Conservation (phyloP, 345 rosid genomes). For the Aquilaria yunnanensis region DNA sequence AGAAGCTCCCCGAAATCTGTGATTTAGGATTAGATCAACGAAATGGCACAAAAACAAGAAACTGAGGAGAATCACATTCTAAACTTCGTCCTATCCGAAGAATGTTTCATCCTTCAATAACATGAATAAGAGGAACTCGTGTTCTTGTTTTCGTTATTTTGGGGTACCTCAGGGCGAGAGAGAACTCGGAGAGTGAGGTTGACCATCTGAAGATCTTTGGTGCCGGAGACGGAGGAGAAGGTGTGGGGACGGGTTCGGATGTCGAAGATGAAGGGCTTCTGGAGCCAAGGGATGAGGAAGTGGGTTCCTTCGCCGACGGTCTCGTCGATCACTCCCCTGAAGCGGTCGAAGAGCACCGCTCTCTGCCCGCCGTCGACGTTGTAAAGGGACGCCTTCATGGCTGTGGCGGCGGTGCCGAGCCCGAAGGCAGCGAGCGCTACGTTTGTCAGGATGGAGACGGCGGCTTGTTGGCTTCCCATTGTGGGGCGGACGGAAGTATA, state of each 20-base stretch:
- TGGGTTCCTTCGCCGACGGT: constrained; percentile 88
- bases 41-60: too few species aligned
- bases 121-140: too few species aligned
- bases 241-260: constrained; percentile 89
- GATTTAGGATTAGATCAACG: too few species aligned
- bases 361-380: constrained; percentile 89
- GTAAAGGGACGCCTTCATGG: constrained; percentile 60
- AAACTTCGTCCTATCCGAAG: too few species aligned
- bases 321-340: constrained; percentile 74
- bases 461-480: constrained; percentile 75
- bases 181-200: constrained; percentile 91
- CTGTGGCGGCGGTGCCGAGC: constrained; percentile 54
- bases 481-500: not conserved
- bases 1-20: too few species aligned
- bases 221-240: constrained; percentile 82
- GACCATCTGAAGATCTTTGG: constrained; percentile 97
- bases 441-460: constrained; percentile 47
- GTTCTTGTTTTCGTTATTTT: too few species aligned
- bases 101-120: too few species aligned
- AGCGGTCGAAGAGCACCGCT: constrained; percentile 82
- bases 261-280: constrained; percentile 74
- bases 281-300: constrained; percentile 77
- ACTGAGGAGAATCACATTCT: too few species aligned
- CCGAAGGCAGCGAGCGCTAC: constrained; percentile 74
- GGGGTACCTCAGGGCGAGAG: constrained; percentile 66